Conservation (phyloP, 306 rosid species). For the Vachellia pachyceras region DNA sequence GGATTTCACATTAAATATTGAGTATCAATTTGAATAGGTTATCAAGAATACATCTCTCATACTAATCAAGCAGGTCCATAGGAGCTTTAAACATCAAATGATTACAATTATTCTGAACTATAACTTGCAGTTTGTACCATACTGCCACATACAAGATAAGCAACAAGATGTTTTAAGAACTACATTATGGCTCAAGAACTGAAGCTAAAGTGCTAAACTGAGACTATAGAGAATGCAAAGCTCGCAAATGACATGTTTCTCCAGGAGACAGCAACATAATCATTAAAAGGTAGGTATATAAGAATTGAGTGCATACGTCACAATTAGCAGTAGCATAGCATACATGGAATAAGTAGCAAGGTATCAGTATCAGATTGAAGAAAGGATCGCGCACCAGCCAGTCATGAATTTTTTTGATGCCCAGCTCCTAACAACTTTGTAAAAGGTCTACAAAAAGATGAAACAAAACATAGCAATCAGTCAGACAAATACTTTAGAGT, state of each 20-base stretch:
- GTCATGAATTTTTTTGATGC: constrained; percentile 91
- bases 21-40: constrained; percentile 7
- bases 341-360: constrained; percentile 20
- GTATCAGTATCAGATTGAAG: constrained; percentile 14
- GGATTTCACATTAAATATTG: background rate
- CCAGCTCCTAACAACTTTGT: constrained; percentile 88
- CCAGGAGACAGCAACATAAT: background rate
- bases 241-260: background rate
- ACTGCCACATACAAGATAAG: background rate
- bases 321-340: constrained; percentile 2
- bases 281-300: background rate
- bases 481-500: constrained; percentile 22
- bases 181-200: background rate
- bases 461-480: constrained; percentile 33
- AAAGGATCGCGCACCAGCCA: constrained; percentile 68
- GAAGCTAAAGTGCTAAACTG: background rate
- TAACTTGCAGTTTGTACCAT: constrained; percentile 19
- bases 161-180: background rate
- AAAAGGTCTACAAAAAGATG: constrained; percentile 65
- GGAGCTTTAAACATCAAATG: background rate
- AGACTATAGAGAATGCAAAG: background rate
- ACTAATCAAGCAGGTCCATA: background rate
- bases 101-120: background rate
- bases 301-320: constrained; percentile 7
- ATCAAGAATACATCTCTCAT: background rate